A percentile compares a stretch with the other conserved stretches of the same genome.
Evolutionary conservation across 176 grass and related monocot species (phyloP).

Genomic region (Oropetium thomaeum): DNA sequence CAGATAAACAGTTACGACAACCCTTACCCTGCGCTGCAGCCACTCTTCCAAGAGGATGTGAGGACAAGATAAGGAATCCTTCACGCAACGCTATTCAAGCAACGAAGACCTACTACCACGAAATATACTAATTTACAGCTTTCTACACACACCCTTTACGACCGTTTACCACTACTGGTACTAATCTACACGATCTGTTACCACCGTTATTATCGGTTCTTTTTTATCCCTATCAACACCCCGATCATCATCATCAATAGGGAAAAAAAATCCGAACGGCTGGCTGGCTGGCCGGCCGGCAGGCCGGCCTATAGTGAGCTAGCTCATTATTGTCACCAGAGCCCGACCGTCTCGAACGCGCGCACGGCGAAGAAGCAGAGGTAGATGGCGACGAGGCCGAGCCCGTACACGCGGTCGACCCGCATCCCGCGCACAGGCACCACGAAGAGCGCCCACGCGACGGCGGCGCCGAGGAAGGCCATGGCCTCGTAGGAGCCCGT

Average conservation of each 20-base stretch:
- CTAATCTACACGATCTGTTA: background rate
- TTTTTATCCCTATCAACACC: background rate
- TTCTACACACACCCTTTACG: background rate
- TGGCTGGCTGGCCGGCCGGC: too few relatives aligned
- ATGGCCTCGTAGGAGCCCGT: conserved; percentile 60
- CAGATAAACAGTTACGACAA: too few relatives aligned
- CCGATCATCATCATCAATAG: background rate
- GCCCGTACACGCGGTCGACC: conserved; percentile 61
- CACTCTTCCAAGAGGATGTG: too few relatives aligned
- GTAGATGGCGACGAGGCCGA: conserved; percentile 73
- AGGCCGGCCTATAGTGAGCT: too few relatives aligned
- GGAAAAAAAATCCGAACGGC: too few relatives aligned
- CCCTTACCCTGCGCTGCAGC: too few relatives aligned
- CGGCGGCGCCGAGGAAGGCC: conserved; percentile 51
- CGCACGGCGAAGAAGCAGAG: conserved; percentile 54
- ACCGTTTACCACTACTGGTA: too few relatives aligned
- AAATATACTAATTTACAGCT: background rate
- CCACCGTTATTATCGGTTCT: background rate
- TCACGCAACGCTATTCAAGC: background rate
- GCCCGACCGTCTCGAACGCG: conserved; percentile 45
- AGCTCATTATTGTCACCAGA: background rate
- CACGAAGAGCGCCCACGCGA: conserved; percentile 69
- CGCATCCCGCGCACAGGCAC: conserved; percentile 75
- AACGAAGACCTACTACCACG: background rate
- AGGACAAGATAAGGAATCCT: background rate